A percentile compares a stretch with the other conserved stretches of the same genome.
phyloP scores from a whole-genome alignment of 2,329 filamentous ascomycete genomes.

The Aspergillus ochraceoroseus region DNA sequence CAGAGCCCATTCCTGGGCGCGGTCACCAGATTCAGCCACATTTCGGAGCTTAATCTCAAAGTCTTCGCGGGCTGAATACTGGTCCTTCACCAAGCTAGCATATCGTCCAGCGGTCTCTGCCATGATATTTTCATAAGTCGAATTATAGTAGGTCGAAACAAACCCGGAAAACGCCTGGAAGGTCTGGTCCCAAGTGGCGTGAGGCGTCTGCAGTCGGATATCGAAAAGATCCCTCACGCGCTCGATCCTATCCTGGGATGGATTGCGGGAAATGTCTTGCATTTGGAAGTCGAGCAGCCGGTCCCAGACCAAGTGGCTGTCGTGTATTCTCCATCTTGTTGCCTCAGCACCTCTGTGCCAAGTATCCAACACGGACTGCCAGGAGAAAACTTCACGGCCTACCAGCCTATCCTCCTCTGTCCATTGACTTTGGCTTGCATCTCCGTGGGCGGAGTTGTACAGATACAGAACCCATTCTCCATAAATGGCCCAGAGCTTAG shows the following conservation, averaged over 20 bases:
- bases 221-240: conserved; percentile 51
- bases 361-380: conserved; percentile 52
- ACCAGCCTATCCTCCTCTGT: conserved; percentile 55
- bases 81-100: conserved; percentile 43
- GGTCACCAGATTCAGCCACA: conserved; percentile 51
- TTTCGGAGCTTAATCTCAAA: conserved; percentile 52
- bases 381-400: conserved; percentile 56
- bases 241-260: conserved; percentile 47
- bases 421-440: conserved; percentile 39
- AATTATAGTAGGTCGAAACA: conserved; percentile 52
- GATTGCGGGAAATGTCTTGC: conserved; percentile 48
- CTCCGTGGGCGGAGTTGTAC: conserved; percentile 49
- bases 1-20: conserved; percentile 49
- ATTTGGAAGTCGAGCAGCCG: conserved; percentile 54
- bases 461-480: conserved; percentile 57
- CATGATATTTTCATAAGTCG: conserved; percentile 56
- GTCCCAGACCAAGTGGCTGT: conserved; percentile 59
- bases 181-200: conserved; percentile 57
- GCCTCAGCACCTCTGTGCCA: conserved; percentile 54
- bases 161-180: conserved; percentile 58
- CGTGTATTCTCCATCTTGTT: conserved; percentile 57
- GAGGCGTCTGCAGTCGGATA: conserved; percentile 53
- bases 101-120: conserved; percentile 48
- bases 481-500: conserved; percentile 58
- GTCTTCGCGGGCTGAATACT: conserved; percentile 50